Conservation (phyloP, 164 flowering plant genomes). For the Akebia trifoliata region DNA sequence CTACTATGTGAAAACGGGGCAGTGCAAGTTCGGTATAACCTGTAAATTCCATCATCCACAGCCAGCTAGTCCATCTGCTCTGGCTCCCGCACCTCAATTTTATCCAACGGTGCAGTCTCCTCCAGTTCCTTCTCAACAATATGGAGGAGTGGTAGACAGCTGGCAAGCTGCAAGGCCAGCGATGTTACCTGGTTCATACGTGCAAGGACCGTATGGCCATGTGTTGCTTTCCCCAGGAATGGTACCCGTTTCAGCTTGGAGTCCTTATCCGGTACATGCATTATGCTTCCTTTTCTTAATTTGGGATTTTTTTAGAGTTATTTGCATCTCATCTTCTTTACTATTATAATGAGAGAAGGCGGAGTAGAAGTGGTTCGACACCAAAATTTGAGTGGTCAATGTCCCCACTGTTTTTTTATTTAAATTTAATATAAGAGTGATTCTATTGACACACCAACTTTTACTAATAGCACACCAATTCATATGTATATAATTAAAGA, state of each 20-base stretch:
- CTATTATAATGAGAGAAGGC: too few species aligned
- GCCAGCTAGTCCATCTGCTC: conserved; percentile 42
- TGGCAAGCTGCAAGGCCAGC: conserved; percentile 74
- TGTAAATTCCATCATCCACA: conserved; percentile 96
- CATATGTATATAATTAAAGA: too few species aligned
- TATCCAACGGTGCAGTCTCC: conserved; percentile 62
- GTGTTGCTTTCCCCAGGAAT: conserved; percentile 58
- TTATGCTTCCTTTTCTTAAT: not conserved
- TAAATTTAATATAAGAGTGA: too few species aligned
- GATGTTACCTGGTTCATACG: conserved; percentile 59
- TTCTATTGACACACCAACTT: too few species aligned
- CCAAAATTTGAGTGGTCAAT: too few species aligned
- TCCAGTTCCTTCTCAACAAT: conserved; percentile 57
- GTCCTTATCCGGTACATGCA: conserved; percentile 54
- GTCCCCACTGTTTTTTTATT: too few species aligned
- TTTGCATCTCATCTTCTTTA: not conserved
- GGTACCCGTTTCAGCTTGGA: conserved; percentile 70
- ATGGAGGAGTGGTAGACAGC: conserved; percentile 45
- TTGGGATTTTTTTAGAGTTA: not conserved
- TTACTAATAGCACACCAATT: too few species aligned
- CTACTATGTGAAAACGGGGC: conserved; percentile 80
- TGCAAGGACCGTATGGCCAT: conserved; percentile 73
- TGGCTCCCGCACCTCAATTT: conserved; percentile 40
- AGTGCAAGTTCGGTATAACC: conserved; percentile 82
- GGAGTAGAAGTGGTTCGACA: too few species aligned